phyloP scores from a whole-genome alignment of 148 eudicot genomes.

The Arbutus unedo region DNA sequence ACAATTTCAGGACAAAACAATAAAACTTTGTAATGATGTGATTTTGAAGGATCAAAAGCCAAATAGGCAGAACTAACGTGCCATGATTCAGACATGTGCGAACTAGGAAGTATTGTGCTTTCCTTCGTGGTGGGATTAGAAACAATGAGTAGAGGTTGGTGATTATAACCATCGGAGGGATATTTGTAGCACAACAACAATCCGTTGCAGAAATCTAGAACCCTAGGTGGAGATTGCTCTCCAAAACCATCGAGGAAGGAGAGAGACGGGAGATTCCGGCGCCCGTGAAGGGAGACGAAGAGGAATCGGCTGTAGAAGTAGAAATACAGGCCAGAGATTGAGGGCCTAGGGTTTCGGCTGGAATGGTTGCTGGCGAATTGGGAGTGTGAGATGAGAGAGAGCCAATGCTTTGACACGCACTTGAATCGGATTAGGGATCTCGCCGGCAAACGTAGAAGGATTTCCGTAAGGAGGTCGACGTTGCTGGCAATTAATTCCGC shows the following conservation, averaged over 20 bases:
- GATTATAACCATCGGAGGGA: neutral
- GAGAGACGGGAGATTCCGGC: neutral
- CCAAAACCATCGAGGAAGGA: neutral
- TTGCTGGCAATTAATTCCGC: neutral
- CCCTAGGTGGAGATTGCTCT: no score
- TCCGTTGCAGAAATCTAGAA: neutral
- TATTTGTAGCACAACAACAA: neutral
- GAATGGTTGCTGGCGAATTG: neutral
- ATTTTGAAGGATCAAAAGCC: neutral
- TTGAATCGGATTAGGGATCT: neutral
- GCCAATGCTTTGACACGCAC: slow-evolving; percentile 6
- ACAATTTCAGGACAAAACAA: neutral
- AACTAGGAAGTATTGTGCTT: neutral
- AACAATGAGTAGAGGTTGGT: neutral
- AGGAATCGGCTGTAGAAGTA: neutral
- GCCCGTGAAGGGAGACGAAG: neutral
- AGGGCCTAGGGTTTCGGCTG: neutral
- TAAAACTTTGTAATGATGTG: neutral
- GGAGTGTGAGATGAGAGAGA: neutral
- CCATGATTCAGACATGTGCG: neutral
- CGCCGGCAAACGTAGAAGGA: neutral
- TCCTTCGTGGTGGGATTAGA: neutral
- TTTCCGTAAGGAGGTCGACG: neutral
- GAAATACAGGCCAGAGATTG: neutral
- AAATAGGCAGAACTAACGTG: neutral